Evolutionary conservation across 2,329 filamentous ascomycete species (phyloP), one percentile per base, ranked within the genome.

Genomic region (Venturia pyrina): DNA sequence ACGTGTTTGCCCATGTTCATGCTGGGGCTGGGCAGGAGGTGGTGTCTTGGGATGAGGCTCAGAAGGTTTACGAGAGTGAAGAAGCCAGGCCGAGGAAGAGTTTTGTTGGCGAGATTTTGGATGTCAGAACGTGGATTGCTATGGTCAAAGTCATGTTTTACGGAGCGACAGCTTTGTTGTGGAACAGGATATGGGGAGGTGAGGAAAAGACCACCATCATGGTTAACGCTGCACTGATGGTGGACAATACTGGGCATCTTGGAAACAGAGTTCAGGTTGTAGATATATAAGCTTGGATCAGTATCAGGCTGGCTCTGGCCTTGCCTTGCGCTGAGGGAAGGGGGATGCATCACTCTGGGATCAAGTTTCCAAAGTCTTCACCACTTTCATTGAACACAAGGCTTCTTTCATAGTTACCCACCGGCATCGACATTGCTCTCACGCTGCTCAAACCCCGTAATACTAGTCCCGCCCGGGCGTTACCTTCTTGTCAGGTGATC

Each of bases 1-100:
- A 96, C 75, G 83, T 96, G 61, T 96, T 95, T 74, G 92, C 91
- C 0, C 92, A 96, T 75, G 83, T 93, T 32, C 92, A 96, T 77
- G 89, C 83, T 72, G 89, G 86, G 10, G 84, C 89, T 59, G 92
- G 91, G 19, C 80, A 79, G 56, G 86, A 92, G 71, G 76, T 86
- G 0, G 82, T 89, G 11, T 89, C 85, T 76, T 96, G 89, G 82
- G 90, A 95, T 74, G 83, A 86, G 34, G 84, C 85, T 67, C 90
- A 96, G 75, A 78, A 78, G 41, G 83, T 83, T 1, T 92, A 91
- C 76, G 90, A 93, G 76, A 78, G 80, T n/a, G 80, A 91, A 32
- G 80, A 83, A 72, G 72, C 73, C 2, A 74, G 77, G 11, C 72
- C 77, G 10, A 70, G 78, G 63, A 73, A 73, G 19, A 76, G 77